phyloP scores from a whole-genome alignment of 768 basidiomycete genomes.

The Butyriboletus loyo region DNA sequence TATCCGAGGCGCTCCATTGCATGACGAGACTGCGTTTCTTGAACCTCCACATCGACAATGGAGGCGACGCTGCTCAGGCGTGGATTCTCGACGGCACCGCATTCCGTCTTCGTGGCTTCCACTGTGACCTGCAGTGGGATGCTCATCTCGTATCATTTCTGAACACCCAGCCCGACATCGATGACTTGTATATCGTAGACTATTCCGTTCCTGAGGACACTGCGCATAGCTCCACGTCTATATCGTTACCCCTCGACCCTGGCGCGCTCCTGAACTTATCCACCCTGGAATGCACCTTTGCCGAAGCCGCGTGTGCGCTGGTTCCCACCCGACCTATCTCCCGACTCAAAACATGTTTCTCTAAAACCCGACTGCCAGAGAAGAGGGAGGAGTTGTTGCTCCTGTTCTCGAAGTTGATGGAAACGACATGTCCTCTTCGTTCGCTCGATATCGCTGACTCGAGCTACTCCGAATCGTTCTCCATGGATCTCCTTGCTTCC shows the following conservation, averaged over 20 bases:
- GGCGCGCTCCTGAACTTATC: conserved; percentile 47
- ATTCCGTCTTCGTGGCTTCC: conserved; percentile 58
- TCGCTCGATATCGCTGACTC: conserved; percentile 65
- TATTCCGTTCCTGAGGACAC: conserved; percentile 22
- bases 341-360: conserved; percentile 68
- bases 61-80: conserved; percentile 26
- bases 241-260: conserved; percentile 20
- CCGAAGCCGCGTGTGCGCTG: conserved; percentile 56
- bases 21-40: conserved; percentile 49
- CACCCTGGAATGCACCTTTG: conserved; percentile 63
- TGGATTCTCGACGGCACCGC: conserved; percentile 40
- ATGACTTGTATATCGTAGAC: conserved; percentile 36
- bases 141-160: conserved; percentile 40
- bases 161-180: conserved; percentile 23
- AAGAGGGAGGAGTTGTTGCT: conserved; percentile 52
- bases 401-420: conserved; percentile 45
- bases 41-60: conserved; percentile 41
- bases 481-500: conserved; percentile 47
- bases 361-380: conserved; percentile 43
- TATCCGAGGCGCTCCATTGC: conserved; percentile 49
- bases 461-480: conserved; percentile 51
- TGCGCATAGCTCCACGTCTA: conserved; percentile 10
- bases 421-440: conserved; percentile 42
- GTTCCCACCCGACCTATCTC: conserved; percentile 58
- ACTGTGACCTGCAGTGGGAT: conserved; percentile 70